These are phyloP conservation scores for Sapria himalayana DNA, from an alignment of 345 rosid genomes.

Conservation along the genomic window DNA sequence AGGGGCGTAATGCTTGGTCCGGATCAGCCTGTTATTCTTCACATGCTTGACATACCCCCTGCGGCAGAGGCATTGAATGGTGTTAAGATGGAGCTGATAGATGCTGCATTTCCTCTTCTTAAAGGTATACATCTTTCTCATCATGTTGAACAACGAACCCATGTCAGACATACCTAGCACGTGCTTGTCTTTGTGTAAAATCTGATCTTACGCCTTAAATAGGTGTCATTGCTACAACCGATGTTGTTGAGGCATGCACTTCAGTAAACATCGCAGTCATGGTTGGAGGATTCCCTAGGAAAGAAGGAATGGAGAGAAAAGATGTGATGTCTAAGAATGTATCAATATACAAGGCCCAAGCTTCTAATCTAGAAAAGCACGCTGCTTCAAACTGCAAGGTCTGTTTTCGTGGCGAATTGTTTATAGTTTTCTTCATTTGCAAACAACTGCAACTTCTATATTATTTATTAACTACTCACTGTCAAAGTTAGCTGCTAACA, in stretches of 20 bases:
- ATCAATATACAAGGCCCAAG: conserved; percentile 92
- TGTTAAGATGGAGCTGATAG: conserved; percentile 92
- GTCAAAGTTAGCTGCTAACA: too few species aligned
- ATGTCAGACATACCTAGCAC: too few species aligned
- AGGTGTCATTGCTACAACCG: conserved; percentile 98
- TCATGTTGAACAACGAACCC: too few species aligned
- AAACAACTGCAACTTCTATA: too few species aligned
- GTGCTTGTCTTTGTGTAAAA: too few species aligned
- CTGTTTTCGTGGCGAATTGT: too few species aligned
- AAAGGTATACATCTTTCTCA: conserved; percentile 28
- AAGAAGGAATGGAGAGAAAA: conserved; percentile 99
- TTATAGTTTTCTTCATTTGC: too few species aligned
- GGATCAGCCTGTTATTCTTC: conserved; percentile 96
- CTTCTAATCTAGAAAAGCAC: conserved; percentile 76
- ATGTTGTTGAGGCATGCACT: conserved; percentile 87
- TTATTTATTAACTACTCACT: too few species aligned
- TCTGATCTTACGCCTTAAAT: conserved; percentile 8
- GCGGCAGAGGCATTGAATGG: conserved; percentile 97
- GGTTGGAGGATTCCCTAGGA: conserved; percentile 99
- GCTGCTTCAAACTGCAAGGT: conserved; percentile 99
- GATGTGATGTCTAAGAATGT: conserved; percentile 97
- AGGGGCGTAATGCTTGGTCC: conserved; percentile 93
- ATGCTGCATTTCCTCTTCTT: conserved; percentile 96
- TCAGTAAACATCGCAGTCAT: conserved; percentile 78
- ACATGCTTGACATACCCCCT: conserved; percentile 95